Base-by-base conservation (phyloP, 2,329 filamentous ascomycete genomes). In the Colletotrichum liriopes region DNA sequence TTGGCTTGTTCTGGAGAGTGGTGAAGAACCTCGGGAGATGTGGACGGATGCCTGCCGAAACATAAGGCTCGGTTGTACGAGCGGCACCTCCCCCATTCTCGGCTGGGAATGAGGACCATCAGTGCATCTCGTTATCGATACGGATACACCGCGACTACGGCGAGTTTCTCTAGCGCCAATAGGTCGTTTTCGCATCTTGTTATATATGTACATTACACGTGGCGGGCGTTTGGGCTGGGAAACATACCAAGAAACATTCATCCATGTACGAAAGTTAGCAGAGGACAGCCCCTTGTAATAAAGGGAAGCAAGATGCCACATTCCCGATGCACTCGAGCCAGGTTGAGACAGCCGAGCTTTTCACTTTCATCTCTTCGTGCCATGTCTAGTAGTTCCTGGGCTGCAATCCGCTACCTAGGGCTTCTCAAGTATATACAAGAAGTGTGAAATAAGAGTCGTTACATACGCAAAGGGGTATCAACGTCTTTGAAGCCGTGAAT, bases 401-500 rank as follows among this genome's bases (percentile, higher is more conserved):
- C 39, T 54, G 49, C 67, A 66, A 45, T 55, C 16, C 35, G 41
- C 67, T 56, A 37, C 20, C 41, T 23, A 47, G 26, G n/a, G 23
- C 29, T 55, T 29, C 37, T 26, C 41, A 59, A 70, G 6, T 65
- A 72, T 72, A 41, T 74, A 75, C 65, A 59, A 66, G 51, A 73
- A 74, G 52, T 37, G 56, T 37, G 8, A 70, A 52, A 52, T 26
- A 64, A 61, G 23, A 59, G 45, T 71, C 65, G 47, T 56, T 59
- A 67, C 43, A 73, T 67, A 59, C 74, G 75, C 61, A 54, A 73
- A 61, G 61, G 71, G 75, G 73, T 74, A 75, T 75, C 71, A 74
- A 73, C 71, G 64, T 71, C 66, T 70, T 70, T 41, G 52, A 58
- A 72, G 51, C 26, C 61, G 43, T 61, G 51, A 72, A 56, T 20